These are phyloP conservation scores for Malus hybrid DNA, from an alignment of 331 rosid species.

Conservation along the genomic window DNA sequence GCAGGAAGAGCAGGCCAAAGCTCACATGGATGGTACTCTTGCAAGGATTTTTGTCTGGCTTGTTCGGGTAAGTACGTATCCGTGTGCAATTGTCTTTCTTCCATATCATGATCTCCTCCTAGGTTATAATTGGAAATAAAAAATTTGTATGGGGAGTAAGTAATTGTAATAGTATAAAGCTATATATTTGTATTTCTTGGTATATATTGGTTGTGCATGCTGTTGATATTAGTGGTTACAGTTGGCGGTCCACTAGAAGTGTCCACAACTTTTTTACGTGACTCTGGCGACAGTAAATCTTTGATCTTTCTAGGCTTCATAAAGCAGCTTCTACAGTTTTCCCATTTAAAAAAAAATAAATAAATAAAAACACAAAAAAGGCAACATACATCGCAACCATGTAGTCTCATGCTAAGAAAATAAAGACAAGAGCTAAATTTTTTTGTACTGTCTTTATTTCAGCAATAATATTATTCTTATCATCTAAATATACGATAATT, in stretches of 20 bases:
- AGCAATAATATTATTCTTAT: no score
- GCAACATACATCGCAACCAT: no score
- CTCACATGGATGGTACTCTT: constrained; percentile 43
- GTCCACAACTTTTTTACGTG: not conserved
- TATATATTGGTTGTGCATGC: not conserved
- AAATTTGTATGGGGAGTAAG: not conserved
- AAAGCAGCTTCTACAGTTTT: not conserved
- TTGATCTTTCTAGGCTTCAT: not conserved
- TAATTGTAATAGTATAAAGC: no score
- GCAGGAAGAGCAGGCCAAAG: constrained; percentile 57
- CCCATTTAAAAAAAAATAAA: not conserved
- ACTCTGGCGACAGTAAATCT: no score
- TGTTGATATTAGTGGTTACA: not conserved
- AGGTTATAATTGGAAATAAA: not conserved
- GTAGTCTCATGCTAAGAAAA: no score
- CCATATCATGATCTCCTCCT: not conserved
- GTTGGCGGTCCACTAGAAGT: not conserved
- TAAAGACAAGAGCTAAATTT: not conserved
- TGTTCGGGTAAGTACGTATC: constrained; percentile 46
- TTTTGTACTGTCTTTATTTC: no score
- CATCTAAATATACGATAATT: no score
- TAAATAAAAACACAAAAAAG: no score
- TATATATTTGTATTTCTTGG: no score
- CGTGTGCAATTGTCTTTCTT: not conserved
- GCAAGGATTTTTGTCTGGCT: constrained; percentile 55